phyloP scores from a whole-genome alignment of 352 stramenopile species.

The Phytophthora cactorum region DNA sequence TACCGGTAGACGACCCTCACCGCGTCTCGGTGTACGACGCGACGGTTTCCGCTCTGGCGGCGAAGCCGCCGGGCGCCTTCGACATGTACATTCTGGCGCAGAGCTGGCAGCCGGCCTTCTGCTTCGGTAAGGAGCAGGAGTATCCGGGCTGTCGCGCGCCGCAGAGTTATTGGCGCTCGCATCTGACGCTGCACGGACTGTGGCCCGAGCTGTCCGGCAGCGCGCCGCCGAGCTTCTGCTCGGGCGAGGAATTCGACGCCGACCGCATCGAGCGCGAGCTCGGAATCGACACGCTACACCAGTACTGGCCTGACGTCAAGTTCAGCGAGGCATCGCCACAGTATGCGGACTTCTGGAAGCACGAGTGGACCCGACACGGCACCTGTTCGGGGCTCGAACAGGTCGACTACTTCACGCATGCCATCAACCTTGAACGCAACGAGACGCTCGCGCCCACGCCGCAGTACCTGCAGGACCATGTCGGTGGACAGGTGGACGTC shows the following conservation, averaged over 20 bases:
- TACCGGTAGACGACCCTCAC: not conserved
- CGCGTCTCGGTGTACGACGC: conserved; percentile 43
- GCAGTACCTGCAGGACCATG: conserved; percentile 60
- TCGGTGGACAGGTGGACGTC: conserved; percentile 56
- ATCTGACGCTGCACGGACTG: conserved; percentile 91
- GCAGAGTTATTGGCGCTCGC: conserved; percentile 75
- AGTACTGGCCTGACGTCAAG: conserved; percentile 92
- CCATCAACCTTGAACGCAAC: conserved; percentile 84
- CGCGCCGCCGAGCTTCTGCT: conserved; percentile 80
- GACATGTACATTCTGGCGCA: conserved; percentile 93
- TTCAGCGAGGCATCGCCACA: conserved; percentile 44
- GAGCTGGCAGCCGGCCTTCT: conserved; percentile 92
- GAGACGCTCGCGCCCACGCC: conserved; percentile 68
- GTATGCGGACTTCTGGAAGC: conserved; percentile 92
- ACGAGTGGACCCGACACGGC: conserved; percentile 95
- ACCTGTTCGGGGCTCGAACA: conserved; percentile 91
- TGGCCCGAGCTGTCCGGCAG: conserved; percentile 83
- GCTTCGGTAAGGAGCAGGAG: conserved; percentile 52
- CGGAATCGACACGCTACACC: conserved; percentile 71
- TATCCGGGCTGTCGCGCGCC: conserved; percentile 78
- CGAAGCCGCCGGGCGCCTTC: conserved; percentile 35
- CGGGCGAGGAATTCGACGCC: conserved; percentile 74
- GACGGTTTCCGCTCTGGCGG: conserved; percentile 22
- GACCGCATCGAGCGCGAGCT: conserved; percentile 62
- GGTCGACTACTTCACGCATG: conserved; percentile 84